These are phyloP conservation scores for Candida sp. DNA, from an alignment of 1,139 yeast species.

Conservation along the genomic window DNA sequence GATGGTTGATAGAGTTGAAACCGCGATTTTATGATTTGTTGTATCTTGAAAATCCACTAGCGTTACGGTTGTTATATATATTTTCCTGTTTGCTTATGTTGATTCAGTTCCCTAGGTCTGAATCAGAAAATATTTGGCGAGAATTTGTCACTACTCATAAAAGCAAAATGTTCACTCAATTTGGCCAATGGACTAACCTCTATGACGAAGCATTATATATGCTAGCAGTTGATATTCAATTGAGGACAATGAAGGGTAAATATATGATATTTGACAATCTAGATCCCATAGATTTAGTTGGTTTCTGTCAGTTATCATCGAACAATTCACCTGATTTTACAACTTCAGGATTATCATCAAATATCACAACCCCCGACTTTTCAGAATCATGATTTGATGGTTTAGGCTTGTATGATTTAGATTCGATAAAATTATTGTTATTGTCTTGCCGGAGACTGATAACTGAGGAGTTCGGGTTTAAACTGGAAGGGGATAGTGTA, in stretches of 20 bases:
- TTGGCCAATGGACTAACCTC: constrained; percentile 12
- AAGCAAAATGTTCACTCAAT: constrained; percentile 8
- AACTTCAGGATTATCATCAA: background rate
- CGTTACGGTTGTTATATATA: constrained; percentile 20
- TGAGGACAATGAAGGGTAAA: background rate
- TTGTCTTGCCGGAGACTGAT: too few species aligned
- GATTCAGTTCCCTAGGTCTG: constrained; percentile 18
- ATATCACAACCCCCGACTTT: background rate
- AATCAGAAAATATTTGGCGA: constrained; percentile 21
- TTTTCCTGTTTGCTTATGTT: constrained; percentile 16
- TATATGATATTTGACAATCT: background rate
- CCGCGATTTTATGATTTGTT: constrained; percentile 12
- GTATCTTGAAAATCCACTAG: constrained; percentile 17
- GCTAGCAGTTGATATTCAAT: background rate
- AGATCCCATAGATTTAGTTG: background rate
- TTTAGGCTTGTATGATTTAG: too few species aligned
- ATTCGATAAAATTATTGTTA: too few species aligned
- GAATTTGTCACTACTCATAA: constrained; percentile 22
- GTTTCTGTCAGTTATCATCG: background rate
- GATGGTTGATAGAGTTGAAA: constrained; percentile 17
- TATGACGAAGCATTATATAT: constrained; percentile 12
- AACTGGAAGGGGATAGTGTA: too few species aligned
- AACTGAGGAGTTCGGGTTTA: too few species aligned
- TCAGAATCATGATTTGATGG: too few species aligned
- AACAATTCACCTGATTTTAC: background rate